These are phyloP conservation scores for Xylaria sp. DNA, from an alignment of 2,329 filamentous ascomycete genomes.

Conservation along the genomic window DNA sequence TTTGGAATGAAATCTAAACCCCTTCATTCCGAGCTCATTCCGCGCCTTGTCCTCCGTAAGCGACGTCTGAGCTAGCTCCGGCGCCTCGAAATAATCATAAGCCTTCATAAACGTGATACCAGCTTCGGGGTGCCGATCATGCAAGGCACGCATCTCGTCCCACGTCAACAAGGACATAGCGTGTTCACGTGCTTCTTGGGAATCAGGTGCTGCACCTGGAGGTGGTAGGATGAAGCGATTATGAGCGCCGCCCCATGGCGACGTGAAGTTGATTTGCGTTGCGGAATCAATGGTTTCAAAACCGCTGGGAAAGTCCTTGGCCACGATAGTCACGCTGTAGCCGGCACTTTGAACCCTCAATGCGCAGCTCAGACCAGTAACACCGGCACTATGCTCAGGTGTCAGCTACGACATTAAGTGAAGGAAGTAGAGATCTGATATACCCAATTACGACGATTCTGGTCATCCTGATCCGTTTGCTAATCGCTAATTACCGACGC, in stretches of 20 bases:
- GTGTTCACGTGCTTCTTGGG: constrained; percentile 55
- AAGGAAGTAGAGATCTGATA: not conserved
- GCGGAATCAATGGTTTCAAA: constrained; percentile 57
- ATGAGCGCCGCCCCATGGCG: constrained; percentile 68
- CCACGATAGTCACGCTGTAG: constrained; percentile 57
- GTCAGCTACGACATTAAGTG: constrained; percentile 1
- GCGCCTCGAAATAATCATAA: constrained; percentile 64
- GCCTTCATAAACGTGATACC: constrained; percentile 63
- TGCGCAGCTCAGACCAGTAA: constrained; percentile 63
- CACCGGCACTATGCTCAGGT: constrained; percentile 57
- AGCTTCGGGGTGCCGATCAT: constrained; percentile 50
- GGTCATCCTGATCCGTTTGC: constrained; percentile 31
- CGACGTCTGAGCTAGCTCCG: constrained; percentile 53
- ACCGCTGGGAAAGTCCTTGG: constrained; percentile 59
- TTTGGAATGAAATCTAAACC: constrained; percentile 52
- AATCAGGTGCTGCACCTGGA: constrained; percentile 40
- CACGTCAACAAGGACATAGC: constrained; percentile 57
- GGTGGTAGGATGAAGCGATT: constrained; percentile 62
- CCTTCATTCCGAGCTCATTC: constrained; percentile 50
- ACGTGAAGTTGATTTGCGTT: constrained; percentile 63
- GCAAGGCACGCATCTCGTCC: constrained; percentile 54
- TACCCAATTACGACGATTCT: constrained; percentile 48
- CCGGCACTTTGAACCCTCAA: constrained; percentile 57
- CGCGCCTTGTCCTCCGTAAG: constrained; percentile 50
- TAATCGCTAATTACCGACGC: not conserved